phyloP scores from a whole-genome alignment of 1,139 yeast species.

The Scheffersomyces illinoinensis region DNA sequence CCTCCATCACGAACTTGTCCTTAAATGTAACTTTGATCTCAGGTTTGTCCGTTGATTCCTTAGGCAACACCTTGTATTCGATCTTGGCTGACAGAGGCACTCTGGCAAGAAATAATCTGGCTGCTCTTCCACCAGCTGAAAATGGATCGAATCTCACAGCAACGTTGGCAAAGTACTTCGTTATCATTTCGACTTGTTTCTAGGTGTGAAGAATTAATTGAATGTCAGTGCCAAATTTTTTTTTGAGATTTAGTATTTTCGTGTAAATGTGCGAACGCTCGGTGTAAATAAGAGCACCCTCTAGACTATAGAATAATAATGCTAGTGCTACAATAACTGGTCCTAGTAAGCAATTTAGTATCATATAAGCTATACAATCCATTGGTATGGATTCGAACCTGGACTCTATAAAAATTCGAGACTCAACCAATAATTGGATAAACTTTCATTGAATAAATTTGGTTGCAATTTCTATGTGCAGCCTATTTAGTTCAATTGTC shows the following conservation, averaged over 20 bases:
- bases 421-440: neutral
- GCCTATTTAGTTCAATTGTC: neutral
- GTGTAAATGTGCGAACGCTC: neutral
- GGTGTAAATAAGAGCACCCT: neutral
- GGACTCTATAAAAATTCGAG: neutral
- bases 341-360: neutral
- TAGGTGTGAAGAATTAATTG: neutral
- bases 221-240: neutral
- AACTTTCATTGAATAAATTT: no score
- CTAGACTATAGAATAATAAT: no score
- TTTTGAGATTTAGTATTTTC: neutral
- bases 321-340: neutral
- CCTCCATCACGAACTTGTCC: slow-evolving; percentile 71
- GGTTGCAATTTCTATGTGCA: neutral
- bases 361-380: neutral
- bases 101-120: slow-evolving; percentile 76
- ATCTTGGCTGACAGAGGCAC: slow-evolving; percentile 71
- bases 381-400: neutral
- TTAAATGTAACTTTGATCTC: slow-evolving; percentile 73
- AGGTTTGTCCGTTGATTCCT: slow-evolving; percentile 50
- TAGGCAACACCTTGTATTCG: slow-evolving; percentile 55
- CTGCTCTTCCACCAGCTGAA: slow-evolving; percentile 71
- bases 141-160: slow-evolving; percentile 79
- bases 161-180: slow-evolving; percentile 81
- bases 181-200: slow-evolving; percentile 57